Evolutionary conservation across 1,284 basidiomycete species (phyloP).

Genomic region (Sporisorium reilianum): DNA sequence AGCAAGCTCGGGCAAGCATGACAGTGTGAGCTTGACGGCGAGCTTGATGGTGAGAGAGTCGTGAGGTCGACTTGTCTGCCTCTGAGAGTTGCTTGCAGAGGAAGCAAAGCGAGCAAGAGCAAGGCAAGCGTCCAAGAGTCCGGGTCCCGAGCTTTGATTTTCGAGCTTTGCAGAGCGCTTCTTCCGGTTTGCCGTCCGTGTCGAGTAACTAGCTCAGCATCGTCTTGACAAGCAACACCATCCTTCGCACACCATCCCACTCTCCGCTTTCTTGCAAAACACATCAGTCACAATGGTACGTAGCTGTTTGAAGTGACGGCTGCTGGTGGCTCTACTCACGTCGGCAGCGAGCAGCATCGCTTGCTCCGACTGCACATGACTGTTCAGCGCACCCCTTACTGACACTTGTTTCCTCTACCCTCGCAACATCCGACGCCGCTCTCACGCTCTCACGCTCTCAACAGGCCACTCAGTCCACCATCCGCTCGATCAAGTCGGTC

Average conservation of each 20-base stretch:
- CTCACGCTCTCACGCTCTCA: not conserved
- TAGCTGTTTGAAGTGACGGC: not conserved
- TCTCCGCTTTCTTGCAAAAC: not conserved
- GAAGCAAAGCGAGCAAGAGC: not conserved
- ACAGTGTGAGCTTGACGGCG: not conserved
- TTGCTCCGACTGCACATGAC: not conserved
- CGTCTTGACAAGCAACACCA: constrained; percentile 8
- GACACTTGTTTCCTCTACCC: not conserved
- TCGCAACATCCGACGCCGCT: constrained; percentile 9
- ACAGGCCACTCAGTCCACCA: constrained; percentile 60
- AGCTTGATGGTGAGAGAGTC: not conserved
- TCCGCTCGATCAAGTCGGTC: constrained; percentile 84
- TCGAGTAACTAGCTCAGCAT: not conserved
- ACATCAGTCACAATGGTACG: constrained; percentile 36
- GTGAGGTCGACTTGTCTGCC: not conserved
- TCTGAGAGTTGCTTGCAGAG: not conserved
- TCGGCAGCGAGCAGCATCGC: not conserved
- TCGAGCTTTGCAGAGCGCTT: constrained; percentile 13
- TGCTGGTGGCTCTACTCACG: not conserved
- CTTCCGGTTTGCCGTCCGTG: constrained; percentile 9
- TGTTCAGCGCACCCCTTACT: not conserved
- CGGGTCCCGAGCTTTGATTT: constrained; percentile 36
- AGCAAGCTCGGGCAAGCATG: too few relatives aligned
- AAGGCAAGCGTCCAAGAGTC: not conserved
- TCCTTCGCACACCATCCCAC: constrained; percentile 6